Evolutionary conservation across 192 early-diverging fungal genomes (phyloP).

Genomic region (Haplosporangium gracile): DNA sequence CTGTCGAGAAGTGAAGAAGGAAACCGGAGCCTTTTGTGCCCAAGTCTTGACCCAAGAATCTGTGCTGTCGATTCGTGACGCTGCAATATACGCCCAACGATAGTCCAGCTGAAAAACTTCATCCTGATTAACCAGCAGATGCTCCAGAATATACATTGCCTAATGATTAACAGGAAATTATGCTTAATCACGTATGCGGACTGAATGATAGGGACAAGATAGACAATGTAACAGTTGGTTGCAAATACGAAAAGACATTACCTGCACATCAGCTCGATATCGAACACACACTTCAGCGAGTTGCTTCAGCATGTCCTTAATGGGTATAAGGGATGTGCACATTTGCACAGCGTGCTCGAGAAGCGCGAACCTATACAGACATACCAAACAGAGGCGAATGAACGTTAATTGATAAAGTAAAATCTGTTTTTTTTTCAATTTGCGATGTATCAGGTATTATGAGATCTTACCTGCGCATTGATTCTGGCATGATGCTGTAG

Average conservation of each 20-base stretch:
- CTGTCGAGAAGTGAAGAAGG: not conserved
- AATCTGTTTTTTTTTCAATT: not conserved
- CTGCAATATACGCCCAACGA: conserved; percentile 30
- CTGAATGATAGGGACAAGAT: too few species aligned
- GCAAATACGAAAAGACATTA: not conserved
- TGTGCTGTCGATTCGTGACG: conserved; percentile 12
- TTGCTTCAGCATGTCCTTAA: conserved; percentile 26
- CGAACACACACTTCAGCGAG: conserved; percentile 27
- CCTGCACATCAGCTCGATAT: conserved; percentile 31
- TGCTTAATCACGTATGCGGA: not conserved
- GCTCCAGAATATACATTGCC: conserved; percentile 25
- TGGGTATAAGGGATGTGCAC: conserved; percentile 22
- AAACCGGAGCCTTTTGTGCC: not conserved
- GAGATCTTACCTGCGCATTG: conserved; percentile 35
- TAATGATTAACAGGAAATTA: not conserved
- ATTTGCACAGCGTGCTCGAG: conserved; percentile 35
- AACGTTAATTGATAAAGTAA: not conserved
- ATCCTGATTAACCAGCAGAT: conserved; percentile 16
- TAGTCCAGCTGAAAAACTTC: conserved; percentile 29
- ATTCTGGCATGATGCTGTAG: conserved; percentile 30
- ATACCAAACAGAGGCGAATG: not conserved
- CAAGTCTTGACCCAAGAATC: conserved; percentile 25
- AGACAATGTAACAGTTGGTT: not conserved
- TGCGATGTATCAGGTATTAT: not conserved
- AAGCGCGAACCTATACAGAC: conserved; percentile 31